Evolutionary conservation across 768 basidiomycete species (phyloP).

Genomic region (Leccinum variicolor): DNA sequence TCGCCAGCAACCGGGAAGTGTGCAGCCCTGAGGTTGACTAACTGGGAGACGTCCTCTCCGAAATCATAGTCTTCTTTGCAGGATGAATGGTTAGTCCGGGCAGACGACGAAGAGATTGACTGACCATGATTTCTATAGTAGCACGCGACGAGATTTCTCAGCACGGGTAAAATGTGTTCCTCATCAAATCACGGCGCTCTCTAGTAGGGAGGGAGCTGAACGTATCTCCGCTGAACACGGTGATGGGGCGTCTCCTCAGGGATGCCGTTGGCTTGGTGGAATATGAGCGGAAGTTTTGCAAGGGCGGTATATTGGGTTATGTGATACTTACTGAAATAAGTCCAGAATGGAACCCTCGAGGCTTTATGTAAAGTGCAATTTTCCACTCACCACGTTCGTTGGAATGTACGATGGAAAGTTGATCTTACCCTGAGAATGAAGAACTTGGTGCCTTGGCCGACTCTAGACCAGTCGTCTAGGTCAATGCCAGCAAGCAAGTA

Average conservation of each 20-base stretch:
- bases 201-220: conserved; percentile 6
- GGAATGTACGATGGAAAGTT: conserved; percentile 3
- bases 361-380: neutral
- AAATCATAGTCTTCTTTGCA: conserved; percentile 3
- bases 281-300: conserved; percentile 1
- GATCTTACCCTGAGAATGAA: neutral
- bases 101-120: neutral
- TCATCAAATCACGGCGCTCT: conserved; percentile 6
- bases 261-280: conserved; percentile 1
- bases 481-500: neutral
- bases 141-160: conserved; percentile 9
- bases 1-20: conserved; percentile 10
- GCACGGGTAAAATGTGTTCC: conserved; percentile 1
- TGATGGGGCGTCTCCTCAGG: conserved; percentile 1
- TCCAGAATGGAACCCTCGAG: neutral
- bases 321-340: conserved; percentile 2
- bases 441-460: neutral
- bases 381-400: conserved; percentile 10
- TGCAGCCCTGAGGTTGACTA: neutral
- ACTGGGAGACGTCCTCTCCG: conserved; percentile 2
- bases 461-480: neutral
- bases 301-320: conserved; percentile 4
- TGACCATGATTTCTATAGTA: conserved; percentile 6
- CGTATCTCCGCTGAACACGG: conserved; percentile 9
- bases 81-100: neutral